Evolutionary conservation across 23 red algal species (phyloP), one percentile per base, ranked within the genome.

Genomic region (Gracilaria domingensis): DNA sequence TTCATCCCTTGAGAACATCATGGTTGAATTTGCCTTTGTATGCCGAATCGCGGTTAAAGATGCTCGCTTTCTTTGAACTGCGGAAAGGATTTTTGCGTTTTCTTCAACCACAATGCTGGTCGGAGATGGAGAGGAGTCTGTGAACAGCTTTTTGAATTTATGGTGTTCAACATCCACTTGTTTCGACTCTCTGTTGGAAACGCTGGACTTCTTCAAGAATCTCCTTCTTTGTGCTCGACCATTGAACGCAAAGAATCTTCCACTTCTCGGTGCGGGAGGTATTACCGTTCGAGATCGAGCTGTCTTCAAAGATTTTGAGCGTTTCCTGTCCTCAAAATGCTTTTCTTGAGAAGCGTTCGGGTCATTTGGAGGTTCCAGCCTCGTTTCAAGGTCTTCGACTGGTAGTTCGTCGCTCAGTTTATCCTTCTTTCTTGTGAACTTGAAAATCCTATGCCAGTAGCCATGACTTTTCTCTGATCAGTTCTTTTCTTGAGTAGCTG

Each of bases 11-110:
- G 30, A 40, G n/a, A 77, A 77, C 7, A 77, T 25, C 39, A 77
- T 77, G 29, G 72, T 77, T 28, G 38, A 45, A 51, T 77, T 77
- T 6, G 34, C 72, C 42, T 50, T 25, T 3, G 72, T 77, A n/a
- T 29, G 42, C 25, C 72, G 35, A 9, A 77, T 77, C 29, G 72
- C 72, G 28, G 8, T 20, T 5, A 77, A 30, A 0, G 72, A 77
- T 14, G 50, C 13, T 42, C 69, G 34, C 72, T 51, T 45, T 50
- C 45, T 48, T 25, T 20, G 40, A 8, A 37, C 20, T 25, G 1
- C 14, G 11, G 42, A 2, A 34, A 77, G 7, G 30, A 0, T 37
- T 20, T 36, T 32, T 69, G 64, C 32, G 0, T 69, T 14, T 37
- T 36, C 30, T 3, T 69, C 64, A 14, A 36, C 11, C 0, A 69